Evolutionary conservation across 2,329 filamentous ascomycete species (phyloP), one percentile per base, ranked within the genome.

Genomic region (Alternaria triticimaculans): DNA sequence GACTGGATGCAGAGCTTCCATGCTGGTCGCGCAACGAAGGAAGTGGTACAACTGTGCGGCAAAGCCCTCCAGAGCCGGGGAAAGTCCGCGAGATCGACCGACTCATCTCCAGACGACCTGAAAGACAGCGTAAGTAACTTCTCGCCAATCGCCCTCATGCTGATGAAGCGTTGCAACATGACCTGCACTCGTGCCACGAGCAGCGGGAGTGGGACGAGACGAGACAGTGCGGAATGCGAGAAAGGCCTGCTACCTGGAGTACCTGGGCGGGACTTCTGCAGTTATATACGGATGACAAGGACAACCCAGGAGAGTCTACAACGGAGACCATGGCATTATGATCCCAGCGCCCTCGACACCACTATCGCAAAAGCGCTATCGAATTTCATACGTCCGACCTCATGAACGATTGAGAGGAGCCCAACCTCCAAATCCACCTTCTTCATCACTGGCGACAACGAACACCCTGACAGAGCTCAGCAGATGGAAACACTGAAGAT

Each of bases 141-240:
- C 37, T 41, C 37, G 9, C 8, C 9, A 41, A 41, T 41, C 37
- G 9, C n/a, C 37, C n/a, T 41, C 37, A 9, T 41, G 9, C n/a
- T 11, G 1, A 3, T 41, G 33, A 0, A 18, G 4, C 15, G 1
- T n/a, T 18, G 37, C n/a, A 1, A 41, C n/a, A 2, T 1, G 37
- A 41, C 9, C 37, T 1, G 37, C 37, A 10, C 37, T 18, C 37
- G 5, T 41, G 37, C 37, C 9, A 6, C 0, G 37, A 41, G 37
- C 9, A 3, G 37, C 15, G 2, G n/a, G 0, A 18, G 0, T 3
- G 3, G 37, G n/a, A 41, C 18, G n/a, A 41, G 15, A 41, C 15
- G 37, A 18, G 37, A 41, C 37, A 18, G 9, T 18, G 9, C 37
- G 37, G 15, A 1, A 41, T 18, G 37, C 37, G n/a, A 41, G 9